These are phyloP conservation scores for Naganishia liquefaciens DNA, from an alignment of 1,284 basidiomycete species.

Conservation along the genomic window DNA sequence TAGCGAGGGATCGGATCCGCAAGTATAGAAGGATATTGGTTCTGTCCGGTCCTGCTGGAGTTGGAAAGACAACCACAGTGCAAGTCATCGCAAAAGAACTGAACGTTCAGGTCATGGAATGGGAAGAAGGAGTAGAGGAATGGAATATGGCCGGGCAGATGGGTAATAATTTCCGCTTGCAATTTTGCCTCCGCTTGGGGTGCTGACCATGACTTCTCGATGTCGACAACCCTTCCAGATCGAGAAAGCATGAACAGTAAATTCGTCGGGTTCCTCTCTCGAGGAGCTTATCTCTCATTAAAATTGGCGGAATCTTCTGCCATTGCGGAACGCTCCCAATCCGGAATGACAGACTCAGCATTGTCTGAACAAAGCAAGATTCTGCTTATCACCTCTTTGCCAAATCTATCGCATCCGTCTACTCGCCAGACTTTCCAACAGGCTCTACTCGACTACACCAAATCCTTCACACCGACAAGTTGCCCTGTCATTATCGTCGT, in stretches of 20 bases:
- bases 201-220: background rate
- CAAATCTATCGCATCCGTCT: constrained; percentile 75
- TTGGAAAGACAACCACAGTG: constrained; percentile 84
- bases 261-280: constrained; percentile 70
- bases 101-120: constrained; percentile 80
- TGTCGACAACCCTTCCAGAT: constrained; percentile 42
- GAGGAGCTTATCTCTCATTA: constrained; percentile 61
- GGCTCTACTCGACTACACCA: constrained; percentile 64
- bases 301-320: constrained; percentile 34
- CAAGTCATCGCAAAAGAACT: constrained; percentile 73
- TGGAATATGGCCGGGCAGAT: constrained; percentile 45
- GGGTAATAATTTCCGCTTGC: constrained; percentile 35
- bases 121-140: constrained; percentile 60
- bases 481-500: constrained; percentile 80
- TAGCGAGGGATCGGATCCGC: constrained; percentile 61
- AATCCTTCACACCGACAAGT: constrained; percentile 49
- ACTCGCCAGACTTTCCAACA: constrained; percentile 77
- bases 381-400: constrained; percentile 87
- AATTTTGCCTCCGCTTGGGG: no score
- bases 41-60: constrained; percentile 85
- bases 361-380: constrained; percentile 50
- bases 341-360: background rate
- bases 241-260: constrained; percentile 69
- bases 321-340: background rate
- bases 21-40: constrained; percentile 82